These are phyloP conservation scores for Podospora anserina DNA, from an alignment of 495 filamentous ascomycete species.

Conservation along the genomic window DNA sequence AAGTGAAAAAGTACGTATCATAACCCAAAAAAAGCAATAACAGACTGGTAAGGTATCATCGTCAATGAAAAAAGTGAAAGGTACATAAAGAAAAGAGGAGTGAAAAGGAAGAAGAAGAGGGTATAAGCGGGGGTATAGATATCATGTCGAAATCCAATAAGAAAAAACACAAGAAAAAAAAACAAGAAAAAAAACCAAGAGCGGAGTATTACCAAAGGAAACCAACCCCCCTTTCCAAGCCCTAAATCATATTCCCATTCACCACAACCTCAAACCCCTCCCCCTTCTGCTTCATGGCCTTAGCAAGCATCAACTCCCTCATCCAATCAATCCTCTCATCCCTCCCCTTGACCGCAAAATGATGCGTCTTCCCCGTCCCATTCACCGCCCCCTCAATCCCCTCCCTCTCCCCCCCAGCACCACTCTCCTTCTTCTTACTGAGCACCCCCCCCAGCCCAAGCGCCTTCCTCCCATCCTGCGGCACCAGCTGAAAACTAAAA, in stretches of 20 bases:
- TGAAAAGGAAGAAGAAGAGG: slow-evolving; percentile 6
- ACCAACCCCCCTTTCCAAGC: slow-evolving; percentile 16
- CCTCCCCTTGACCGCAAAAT: slow-evolving; percentile 82
- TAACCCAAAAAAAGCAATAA: slow-evolving; percentile 16
- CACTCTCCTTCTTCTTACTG: slow-evolving; percentile 45
- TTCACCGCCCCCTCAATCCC: slow-evolving; percentile 37
- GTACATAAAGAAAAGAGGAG: slow-evolving; percentile 6
- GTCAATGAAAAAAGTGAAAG: slow-evolving; percentile 16
- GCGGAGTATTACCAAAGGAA: slow-evolving; percentile 1
- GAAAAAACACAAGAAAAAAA: not conserved
- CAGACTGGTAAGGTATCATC: slow-evolving; percentile 17
- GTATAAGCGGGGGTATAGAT: not conserved
- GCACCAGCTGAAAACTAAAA: slow-evolving; percentile 90
- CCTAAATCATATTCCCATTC: slow-evolving; percentile 73
- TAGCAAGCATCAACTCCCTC: slow-evolving; percentile 95
- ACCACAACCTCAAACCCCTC: slow-evolving; percentile 76
- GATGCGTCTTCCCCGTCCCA: slow-evolving; percentile 80
- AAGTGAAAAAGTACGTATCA: not conserved
- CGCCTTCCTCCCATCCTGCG: slow-evolving; percentile 54
- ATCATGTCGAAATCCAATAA: not conserved
- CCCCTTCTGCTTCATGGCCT: slow-evolving; percentile 77
- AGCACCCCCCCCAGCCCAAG: slow-evolving; percentile 24
- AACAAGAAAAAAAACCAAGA: not conserved
- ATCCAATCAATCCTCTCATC: slow-evolving; percentile 98
- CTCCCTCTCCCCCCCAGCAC: slow-evolving; percentile 19